These are phyloP conservation scores for Candida chauliodis DNA, from an alignment of 805 yeast genomes.

Conservation along the genomic window DNA sequence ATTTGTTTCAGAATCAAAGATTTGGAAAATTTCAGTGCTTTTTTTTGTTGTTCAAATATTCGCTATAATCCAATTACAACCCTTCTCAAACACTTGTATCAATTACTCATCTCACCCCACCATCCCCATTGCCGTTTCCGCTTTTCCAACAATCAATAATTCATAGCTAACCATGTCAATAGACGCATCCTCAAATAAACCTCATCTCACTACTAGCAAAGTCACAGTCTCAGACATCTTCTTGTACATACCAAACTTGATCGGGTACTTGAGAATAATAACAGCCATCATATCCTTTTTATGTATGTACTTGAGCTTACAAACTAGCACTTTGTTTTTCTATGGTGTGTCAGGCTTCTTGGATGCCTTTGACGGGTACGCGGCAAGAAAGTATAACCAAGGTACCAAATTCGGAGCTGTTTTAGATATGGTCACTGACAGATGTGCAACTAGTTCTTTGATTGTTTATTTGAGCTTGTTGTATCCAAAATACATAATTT, in stretches of 20 bases:
- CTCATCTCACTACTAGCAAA: too few species aligned
- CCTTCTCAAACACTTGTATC: too few species aligned
- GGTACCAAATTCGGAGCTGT: conserved; percentile 94
- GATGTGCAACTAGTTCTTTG: conserved; percentile 94
- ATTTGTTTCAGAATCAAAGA: too few species aligned
- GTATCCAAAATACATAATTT: conserved; percentile 64
- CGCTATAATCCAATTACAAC: too few species aligned
- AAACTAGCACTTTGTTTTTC: conserved; percentile 67
- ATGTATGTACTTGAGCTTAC: conserved; percentile 77
- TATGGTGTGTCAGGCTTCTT: conserved; percentile 86
- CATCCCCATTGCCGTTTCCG: too few species aligned
- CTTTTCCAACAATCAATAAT: too few species aligned
- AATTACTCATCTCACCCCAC: too few species aligned
- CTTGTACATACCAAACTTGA: conserved; percentile 83
- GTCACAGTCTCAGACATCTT: conserved; percentile 46
- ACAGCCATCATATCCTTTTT: conserved; percentile 78
- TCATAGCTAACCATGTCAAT: too few species aligned
- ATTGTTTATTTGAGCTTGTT: conserved; percentile 79
- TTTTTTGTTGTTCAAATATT: too few species aligned
- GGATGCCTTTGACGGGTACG: conserved; percentile 95
- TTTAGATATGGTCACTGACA: conserved; percentile 96
- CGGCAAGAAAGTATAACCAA: conserved; percentile 86
- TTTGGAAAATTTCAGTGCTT: too few species aligned
- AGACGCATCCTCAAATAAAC: background rate
- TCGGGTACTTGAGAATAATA: conserved; percentile 82